Conservation (phyloP, 371 early-diverging fungal species). For the Haplosporangium sp. region DNA sequence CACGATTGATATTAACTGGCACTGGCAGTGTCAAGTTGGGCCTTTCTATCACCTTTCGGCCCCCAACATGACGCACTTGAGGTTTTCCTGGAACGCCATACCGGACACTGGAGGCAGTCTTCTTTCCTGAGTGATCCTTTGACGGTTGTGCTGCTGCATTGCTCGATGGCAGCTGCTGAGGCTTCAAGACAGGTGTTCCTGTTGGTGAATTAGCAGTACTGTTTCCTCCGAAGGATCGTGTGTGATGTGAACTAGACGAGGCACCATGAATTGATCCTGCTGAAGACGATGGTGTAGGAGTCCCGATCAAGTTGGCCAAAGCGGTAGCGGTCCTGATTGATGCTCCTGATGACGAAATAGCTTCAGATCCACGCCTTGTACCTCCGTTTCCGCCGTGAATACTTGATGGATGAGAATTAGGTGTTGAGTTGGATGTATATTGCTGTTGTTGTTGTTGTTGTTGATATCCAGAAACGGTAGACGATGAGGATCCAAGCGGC, state of each 20-base stretch:
- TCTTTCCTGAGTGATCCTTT: slow-evolving; percentile 9
- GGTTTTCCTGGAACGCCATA: slow-evolving; percentile 11
- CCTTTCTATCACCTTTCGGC: slow-evolving; percentile 60
- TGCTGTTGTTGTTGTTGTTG: slow-evolving; percentile 12
- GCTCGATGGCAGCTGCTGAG: slow-evolving; percentile 31
- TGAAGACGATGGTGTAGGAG: slow-evolving; percentile 14
- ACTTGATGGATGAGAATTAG: slow-evolving; percentile 33
- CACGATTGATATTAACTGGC: slow-evolving; percentile 83
- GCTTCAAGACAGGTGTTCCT: slow-evolving; percentile 47
- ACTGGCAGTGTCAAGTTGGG: slow-evolving; percentile 79
- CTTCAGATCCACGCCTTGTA: slow-evolving; percentile 42
- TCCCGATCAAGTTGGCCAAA: slow-evolving; percentile 38
- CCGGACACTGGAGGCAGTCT: background rate
- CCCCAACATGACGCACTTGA: slow-evolving; percentile 25
- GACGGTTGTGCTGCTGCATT: slow-evolving; percentile 1
- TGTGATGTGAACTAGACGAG: slow-evolving; percentile 3
- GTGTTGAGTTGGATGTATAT: slow-evolving; percentile 24
- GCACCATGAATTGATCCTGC: slow-evolving; percentile 7
- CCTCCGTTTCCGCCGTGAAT: slow-evolving; percentile 17
- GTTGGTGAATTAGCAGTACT: slow-evolving; percentile 36
- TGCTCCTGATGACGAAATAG: slow-evolving; percentile 12
- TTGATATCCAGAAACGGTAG: slow-evolving; percentile 30
- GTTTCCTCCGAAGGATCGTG: slow-evolving; percentile 29
- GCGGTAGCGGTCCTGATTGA: slow-evolving; percentile 26
- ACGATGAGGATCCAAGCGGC: slow-evolving; percentile 35